Base-by-base conservation (phyloP, 306 rosid species). In the Sechiopsis laciniata region DNA sequence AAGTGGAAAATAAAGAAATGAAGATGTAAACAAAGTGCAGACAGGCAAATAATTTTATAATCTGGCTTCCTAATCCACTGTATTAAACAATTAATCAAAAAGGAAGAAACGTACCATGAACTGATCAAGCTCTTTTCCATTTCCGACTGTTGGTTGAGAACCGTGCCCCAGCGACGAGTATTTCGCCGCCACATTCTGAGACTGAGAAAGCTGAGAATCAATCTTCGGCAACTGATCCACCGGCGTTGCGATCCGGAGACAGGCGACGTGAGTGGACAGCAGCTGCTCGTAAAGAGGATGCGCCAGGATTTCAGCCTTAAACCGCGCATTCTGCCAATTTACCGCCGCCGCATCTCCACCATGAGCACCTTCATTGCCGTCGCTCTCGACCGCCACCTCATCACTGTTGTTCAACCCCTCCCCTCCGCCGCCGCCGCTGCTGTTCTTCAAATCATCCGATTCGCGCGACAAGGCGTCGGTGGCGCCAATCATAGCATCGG, bases 151-250 rank as follows among this genome's bases (percentile, higher is more conserved):
- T 81, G 69, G 64, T 45, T 80, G 83, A 51, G 79, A 68, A 8
- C 74, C 85, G 13, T 89, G 92, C 16, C 81, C 82, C 5, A 86
- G 80, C 24, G 92, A 82, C 21, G 97, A 91, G 48, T 42, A 42
- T 42, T 42, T 42, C 48, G 48, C 48, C 11, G 48, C 48, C 48
- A 42, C 48, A 42, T 88, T 95, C 90, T 89, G 92, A 4, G 99
- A 91, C 88, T 88, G 90, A 2, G 90, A 85, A 48, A 95, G 84
- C 89, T 95, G 96, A 52, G 96, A 94, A 59, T 95, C 97, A 75
- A 95, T 91, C 80, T 95, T 89, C 1, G 99, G 95, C 78, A 95
- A 75, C 91, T 95, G 99, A 79, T 95, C 97, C 10, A 91, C 96
- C 17, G 99, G 99, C 0, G 99, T 94, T 2, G 99, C 97, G 56